These are phyloP conservation scores for Thinopyrum elongatum DNA, from an alignment of 176 grass and related monocot species.

Conservation along the genomic window DNA sequence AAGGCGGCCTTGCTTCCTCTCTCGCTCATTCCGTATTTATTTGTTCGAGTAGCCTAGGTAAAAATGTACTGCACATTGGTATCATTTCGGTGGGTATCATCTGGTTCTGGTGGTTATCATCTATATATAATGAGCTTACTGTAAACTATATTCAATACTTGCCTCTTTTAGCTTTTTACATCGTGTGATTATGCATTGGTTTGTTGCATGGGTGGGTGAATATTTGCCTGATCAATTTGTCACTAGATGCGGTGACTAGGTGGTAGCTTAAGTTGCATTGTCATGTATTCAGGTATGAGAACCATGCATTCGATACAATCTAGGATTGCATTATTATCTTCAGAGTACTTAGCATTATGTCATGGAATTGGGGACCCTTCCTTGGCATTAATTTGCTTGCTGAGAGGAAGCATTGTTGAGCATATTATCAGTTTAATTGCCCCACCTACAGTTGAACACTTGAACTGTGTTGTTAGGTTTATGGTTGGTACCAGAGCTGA, in stretches of 20 bases:
- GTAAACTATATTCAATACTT: background rate
- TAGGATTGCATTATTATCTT: background rate
- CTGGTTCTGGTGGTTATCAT: slow-evolving; percentile 29
- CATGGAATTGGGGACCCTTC: background rate
- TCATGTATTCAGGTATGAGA: background rate
- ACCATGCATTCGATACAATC: background rate
- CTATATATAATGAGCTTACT: slow-evolving; percentile 58
- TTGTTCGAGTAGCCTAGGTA: slow-evolving; percentile 57
- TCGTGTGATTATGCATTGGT: background rate
- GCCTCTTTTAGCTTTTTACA: background rate
- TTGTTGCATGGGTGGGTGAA: background rate
- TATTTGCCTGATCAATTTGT: background rate
- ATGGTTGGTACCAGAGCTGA: background rate
- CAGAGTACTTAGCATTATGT: background rate
- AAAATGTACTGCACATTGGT: slow-evolving; percentile 41
- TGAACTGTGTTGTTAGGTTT: slow-evolving; percentile 23
- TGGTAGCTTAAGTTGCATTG: background rate
- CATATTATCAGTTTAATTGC: background rate
- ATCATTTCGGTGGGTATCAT: slow-evolving; percentile 35
- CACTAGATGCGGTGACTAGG: background rate
- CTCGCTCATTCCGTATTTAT: slow-evolving; percentile 44
- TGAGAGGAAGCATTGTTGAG: background rate
- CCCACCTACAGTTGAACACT: background rate
- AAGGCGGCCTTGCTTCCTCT: slow-evolving; percentile 24
- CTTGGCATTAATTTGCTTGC: background rate